Evolutionary conservation across 2,329 filamentous ascomycete species (phyloP), one percentile per base, ranked within the genome.

Genomic region (Colletotrichum trifolii): DNA sequence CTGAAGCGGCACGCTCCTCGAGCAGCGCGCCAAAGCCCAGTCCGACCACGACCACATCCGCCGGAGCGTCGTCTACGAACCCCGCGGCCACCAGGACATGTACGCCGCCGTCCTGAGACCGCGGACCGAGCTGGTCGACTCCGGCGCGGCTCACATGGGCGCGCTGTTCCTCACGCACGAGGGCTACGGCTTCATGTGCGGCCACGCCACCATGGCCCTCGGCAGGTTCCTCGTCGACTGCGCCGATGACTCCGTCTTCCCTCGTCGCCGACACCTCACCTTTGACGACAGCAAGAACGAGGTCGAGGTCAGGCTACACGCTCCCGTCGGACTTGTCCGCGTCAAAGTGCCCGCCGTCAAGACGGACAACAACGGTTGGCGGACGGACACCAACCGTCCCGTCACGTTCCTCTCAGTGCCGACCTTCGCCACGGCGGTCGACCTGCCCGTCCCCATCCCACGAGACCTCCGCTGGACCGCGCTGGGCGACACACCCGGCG

Each of bases 171-270:
- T 68, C 17, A 64, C 60, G 13, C 56, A 64, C n/a, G 60, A 64
- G 2, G 67, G 67, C 4, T 68, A 67, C 3, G 61, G 60, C 15
- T 43, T 47, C 13, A 67, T 67, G 67, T 67, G 64, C 53, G 67
- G 67, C 35, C 60, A 68, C 10, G 67, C 67, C 3, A 84, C 82
- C 0, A 81, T 85, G 49, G 83, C 83, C 0, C 68, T 85, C 11
- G 81, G 81, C 2, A 74, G 79, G 4, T 81, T 78, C 54, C 70
- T 81, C 0, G 73, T 81, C 17, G 80, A 82, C 60, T 76, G 75
- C 3, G 72, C 78, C 58, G 79, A 82, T 58, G 33, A 69, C 15
- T 57, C 35, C 10, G 71, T 81, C 12, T 83, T 83, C 58, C 77
- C 80, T 0, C 69, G 69, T 6, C 71, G 79, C 5, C 62, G 73